phyloP scores from a whole-genome alignment of 2,329 filamentous ascomycete genomes.

The Fusarium devonianum region DNA sequence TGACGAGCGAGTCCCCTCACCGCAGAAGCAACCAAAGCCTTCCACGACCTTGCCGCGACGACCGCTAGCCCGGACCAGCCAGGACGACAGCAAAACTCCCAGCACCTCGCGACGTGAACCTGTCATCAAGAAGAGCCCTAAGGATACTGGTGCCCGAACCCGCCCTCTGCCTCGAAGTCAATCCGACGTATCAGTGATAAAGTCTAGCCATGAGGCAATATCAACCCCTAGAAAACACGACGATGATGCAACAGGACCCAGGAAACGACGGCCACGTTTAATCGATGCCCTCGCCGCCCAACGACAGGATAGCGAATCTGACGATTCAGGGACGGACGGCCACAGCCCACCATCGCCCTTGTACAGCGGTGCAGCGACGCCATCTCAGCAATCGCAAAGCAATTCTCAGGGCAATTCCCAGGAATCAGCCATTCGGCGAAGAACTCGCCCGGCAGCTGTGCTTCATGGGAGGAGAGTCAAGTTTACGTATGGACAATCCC shows the following conservation, averaged over 20 bases:
- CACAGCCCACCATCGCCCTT: constrained; percentile 11
- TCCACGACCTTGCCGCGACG: constrained; percentile 17
- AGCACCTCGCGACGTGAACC: constrained; percentile 1
- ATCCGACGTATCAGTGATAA: constrained; percentile 10
- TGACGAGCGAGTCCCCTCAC: constrained; percentile 4
- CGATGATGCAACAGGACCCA: constrained; percentile 15
- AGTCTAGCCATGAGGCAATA: background rate
- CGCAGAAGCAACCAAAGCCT: constrained; percentile 20
- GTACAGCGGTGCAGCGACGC: constrained; percentile 27
- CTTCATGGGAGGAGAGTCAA: constrained; percentile 45
- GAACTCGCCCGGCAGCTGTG: constrained; percentile 38
- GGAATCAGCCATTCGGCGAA: constrained; percentile 34
- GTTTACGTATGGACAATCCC: constrained; percentile 47
- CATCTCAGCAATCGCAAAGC: constrained; percentile 31
- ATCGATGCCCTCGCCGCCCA: constrained; percentile 55
- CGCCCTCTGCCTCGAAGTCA: constrained; percentile 15
- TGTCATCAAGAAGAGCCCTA: constrained; percentile 17
- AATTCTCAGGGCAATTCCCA: constrained; percentile 26
- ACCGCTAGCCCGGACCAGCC: constrained; percentile 4
- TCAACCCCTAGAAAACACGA: constrained; percentile 5
- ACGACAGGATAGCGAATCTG: constrained; percentile 46
- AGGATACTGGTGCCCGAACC: constrained; percentile 3
- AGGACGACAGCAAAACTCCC: constrained; percentile 8
- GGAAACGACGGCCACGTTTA: constrained; percentile 44
- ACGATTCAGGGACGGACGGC: constrained; percentile 32